Evolutionary conservation across 495 filamentous ascomycete species (phyloP).

Genomic region (Poronia punctata): DNA sequence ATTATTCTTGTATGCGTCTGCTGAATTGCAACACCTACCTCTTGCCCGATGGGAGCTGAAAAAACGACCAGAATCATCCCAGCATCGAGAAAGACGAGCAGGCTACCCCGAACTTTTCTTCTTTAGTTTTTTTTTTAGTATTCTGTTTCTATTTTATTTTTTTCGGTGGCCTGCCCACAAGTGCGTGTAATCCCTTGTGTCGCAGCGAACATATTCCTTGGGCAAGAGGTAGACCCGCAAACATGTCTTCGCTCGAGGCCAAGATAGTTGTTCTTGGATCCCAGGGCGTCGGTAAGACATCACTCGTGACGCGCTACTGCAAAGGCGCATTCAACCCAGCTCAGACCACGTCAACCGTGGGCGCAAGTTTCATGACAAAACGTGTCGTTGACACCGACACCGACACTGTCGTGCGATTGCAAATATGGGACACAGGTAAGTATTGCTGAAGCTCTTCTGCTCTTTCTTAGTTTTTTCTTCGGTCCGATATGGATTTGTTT

Average conservation of each 20-base stretch:
- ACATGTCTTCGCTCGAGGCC: slow-evolving; percentile 66
- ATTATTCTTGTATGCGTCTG: no score
- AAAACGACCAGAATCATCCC: no score
- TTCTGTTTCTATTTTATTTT: no score
- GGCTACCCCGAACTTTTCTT: no score
- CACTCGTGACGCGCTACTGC: slow-evolving; percentile 79
- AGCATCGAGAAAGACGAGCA: no score
- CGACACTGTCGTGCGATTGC: slow-evolving; percentile 71
- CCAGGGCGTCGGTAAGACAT: slow-evolving; percentile 93
- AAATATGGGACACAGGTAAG: slow-evolving; percentile 80
- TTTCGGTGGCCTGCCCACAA: no score
- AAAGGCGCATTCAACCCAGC: slow-evolving; percentile 69
- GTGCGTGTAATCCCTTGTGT: no score
- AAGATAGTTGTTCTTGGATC: slow-evolving; percentile 88
- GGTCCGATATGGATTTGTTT: neutral
- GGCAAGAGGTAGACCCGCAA: no score
- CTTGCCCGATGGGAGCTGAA: no score
- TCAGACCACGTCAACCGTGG: slow-evolving; percentile 72
- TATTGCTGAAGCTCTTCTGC: neutral
- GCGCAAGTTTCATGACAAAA: slow-evolving; percentile 91
- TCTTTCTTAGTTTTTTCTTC: slow-evolving; percentile 2
- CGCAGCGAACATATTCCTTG: no score
- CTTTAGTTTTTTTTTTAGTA: no score
- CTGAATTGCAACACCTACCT: no score
- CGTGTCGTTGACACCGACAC: slow-evolving; percentile 77